Conservation (phyloP, 164 flowering plant species). For the Dillenia turbinata region DNA sequence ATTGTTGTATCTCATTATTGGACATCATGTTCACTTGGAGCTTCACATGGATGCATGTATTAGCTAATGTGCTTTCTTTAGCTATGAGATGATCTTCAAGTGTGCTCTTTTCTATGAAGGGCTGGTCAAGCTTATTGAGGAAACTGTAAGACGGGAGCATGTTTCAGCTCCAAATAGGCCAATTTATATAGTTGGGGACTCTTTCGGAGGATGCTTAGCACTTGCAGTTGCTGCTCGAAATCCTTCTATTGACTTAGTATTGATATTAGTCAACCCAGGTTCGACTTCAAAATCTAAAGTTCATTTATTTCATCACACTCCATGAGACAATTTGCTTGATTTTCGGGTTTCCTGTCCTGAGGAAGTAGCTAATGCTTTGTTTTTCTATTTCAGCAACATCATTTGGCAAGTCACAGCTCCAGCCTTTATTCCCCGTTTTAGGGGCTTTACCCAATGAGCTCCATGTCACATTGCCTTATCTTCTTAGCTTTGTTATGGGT, state of each 20-base stretch:
- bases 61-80: too few relatives aligned
- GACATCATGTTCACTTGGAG: too few relatives aligned
- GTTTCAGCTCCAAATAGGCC: conserved; percentile 61
- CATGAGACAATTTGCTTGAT: neutral
- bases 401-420: conserved; percentile 67
- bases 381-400: conserved; percentile 54
- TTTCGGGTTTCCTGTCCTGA: neutral
- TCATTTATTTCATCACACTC: neutral
- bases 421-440: conserved; percentile 65
- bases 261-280: conserved; percentile 88
- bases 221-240: conserved; percentile 92
- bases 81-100: too few relatives aligned
- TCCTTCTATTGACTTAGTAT: conserved; percentile 74
- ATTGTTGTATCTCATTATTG: too few relatives aligned
- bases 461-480: conserved; percentile 55
- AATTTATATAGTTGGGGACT: conserved; percentile 88
- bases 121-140: conserved; percentile 60
- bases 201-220: conserved; percentile 92
- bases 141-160: conserved; percentile 61
- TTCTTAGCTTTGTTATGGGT: conserved; percentile 73
- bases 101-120: conserved; percentile 31
- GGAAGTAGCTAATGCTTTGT: conserved; percentile 2
- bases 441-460: conserved; percentile 61
- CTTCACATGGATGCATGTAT: too few relatives aligned
- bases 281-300: conserved; percentile 7